phyloP scores from a whole-genome alignment of 1,284 basidiomycete genomes.

The Pyrrhoderma lamaoense region DNA sequence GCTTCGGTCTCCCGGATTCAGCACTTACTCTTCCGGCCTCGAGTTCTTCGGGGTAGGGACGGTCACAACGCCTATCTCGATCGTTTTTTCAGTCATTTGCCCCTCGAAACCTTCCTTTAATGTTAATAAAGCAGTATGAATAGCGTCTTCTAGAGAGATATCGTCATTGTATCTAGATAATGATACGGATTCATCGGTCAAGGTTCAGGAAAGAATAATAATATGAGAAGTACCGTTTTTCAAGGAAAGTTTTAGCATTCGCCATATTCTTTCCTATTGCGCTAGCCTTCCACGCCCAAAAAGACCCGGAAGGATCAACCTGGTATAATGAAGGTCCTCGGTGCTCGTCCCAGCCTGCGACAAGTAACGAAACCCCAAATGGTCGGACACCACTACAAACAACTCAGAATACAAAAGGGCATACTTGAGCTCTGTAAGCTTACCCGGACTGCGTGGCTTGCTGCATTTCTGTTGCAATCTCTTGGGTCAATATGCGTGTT shows the following conservation, averaged over 20 bases:
- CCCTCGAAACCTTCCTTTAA: constrained; percentile 99
- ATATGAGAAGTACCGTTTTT: constrained; percentile 72
- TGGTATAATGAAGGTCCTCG: constrained; percentile 94
- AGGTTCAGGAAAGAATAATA: background rate
- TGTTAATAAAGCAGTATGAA: constrained; percentile 97
- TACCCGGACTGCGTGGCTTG: constrained; percentile 98
- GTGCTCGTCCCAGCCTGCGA: constrained; percentile 92
- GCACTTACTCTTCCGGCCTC: constrained; percentile 67
- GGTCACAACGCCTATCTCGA: constrained; percentile 95
- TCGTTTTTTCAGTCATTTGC: constrained; percentile 99
- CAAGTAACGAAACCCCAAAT: constrained; percentile 93
- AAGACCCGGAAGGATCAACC: constrained; percentile 97
- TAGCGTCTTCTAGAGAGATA: constrained; percentile 97
- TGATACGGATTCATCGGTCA: constrained; percentile 9
- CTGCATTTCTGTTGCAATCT: constrained; percentile 98
- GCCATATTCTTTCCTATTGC: constrained; percentile 99
- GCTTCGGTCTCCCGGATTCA: constrained; percentile 67
- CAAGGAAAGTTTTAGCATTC: constrained; percentile 98
- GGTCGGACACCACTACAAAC: constrained; percentile 88
- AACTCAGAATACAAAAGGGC: background rate
- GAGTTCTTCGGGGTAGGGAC: constrained; percentile 76
- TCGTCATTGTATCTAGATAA: constrained; percentile 91
- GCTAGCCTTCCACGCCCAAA: constrained; percentile 99
- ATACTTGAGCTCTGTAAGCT: constrained; percentile 23
- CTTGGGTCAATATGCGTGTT: constrained; percentile 92